Evolutionary conservation across 305 asterid species (phyloP), one percentile per base, ranked within the genome.

Genomic region (Stenogyne calaminthoides): DNA sequence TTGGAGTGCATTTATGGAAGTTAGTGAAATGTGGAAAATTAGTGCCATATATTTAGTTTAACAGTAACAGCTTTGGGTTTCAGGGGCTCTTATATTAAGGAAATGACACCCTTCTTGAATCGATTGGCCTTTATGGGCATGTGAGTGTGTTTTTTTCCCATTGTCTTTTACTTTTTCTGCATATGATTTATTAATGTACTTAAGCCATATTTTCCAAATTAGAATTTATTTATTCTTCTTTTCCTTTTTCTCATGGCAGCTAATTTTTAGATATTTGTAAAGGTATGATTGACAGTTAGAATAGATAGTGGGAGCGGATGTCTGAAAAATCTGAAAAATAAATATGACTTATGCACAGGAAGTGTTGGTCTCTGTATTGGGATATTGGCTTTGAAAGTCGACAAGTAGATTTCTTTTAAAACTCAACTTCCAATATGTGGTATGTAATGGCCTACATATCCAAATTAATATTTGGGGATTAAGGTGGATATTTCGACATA

Each of bases 61-160:
- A 67, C 62, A 12, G 9, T 61, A 47, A 58, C 15, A n/a, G 51
- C 9, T 75, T 64, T 77, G 56, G 16, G 77, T 54, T 82, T 72
- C 82, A 87, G 91, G 92, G 92, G 71, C 92, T 87, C 72, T 16
- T 87, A 69, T 89, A 89, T 83, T 88, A 70, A 37, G 92, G 86
- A 74, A 84, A 89, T 80, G 88, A 89, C 78, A 72, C 88, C 7
- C 79, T 89, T 64, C 84, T 85, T 16, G 96, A 89, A 73, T 89
- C 96, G 22, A 89, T 91, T 19, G 96, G 96, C 59, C 88, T 87
- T 66, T 2, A 85, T 25, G 90, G 91, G 56, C 91, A n/a, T 36
- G 96, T 89, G 79, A 83, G 92, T 84, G 71, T 73, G 51, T 46
- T 19, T 39, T 47, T 34, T n/a, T n/a, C n/a, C 39, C 18, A 15